phyloP scores from a whole-genome alignment of 805 yeast genomes.

The Lachancea thermotolerans region DNA sequence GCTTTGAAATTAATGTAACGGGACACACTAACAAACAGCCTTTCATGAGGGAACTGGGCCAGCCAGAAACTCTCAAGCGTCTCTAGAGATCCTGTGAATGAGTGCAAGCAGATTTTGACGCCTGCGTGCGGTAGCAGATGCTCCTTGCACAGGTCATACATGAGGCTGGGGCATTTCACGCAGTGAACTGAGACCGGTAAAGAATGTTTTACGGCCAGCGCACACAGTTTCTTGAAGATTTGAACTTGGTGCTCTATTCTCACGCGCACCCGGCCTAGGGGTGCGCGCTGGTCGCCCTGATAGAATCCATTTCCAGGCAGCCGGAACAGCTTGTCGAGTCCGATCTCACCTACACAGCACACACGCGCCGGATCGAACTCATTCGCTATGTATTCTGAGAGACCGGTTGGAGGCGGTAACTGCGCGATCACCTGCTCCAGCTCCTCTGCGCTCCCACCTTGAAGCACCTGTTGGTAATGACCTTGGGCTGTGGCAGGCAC shows the following conservation, averaged over 20 bases:
- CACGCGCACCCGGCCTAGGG: conserved; percentile 45
- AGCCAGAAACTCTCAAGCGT: conserved; percentile 46
- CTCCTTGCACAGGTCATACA: conserved; percentile 37
- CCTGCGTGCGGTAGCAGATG: conserved; percentile 19
- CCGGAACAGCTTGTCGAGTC: conserved; percentile 71
- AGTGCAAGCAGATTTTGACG: conserved; percentile 58
- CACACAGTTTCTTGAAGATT: conserved; percentile 46
- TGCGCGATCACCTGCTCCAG: conserved; percentile 33
- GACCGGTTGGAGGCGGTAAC: conserved; percentile 56
- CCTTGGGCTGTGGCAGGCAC: conserved; percentile 28
- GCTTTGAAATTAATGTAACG: conserved; percentile 26
- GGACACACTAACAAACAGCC: conserved; percentile 29
- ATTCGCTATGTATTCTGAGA: conserved; percentile 32
- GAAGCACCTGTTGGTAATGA: conserved; percentile 55
- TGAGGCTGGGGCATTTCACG: conserved; percentile 67
- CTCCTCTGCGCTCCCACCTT: conserved; percentile 26
- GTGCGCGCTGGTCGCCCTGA: conserved; percentile 11
- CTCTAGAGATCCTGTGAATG: conserved; percentile 78
- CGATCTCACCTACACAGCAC: conserved; percentile 78
- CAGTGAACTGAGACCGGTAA: conserved; percentile 73
- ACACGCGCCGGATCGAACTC: conserved; percentile 13
- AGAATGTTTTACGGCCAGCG: conserved; percentile 42
- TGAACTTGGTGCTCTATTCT: conserved; percentile 56
- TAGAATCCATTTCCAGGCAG: conserved; percentile 55
- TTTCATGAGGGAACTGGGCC: conserved; percentile 11